A percentile compares a stretch with the other conserved stretches of the same genome.
phyloP scores from a whole-genome alignment of 371 early-diverging fungal genomes.

The Massospora cicadina region DNA sequence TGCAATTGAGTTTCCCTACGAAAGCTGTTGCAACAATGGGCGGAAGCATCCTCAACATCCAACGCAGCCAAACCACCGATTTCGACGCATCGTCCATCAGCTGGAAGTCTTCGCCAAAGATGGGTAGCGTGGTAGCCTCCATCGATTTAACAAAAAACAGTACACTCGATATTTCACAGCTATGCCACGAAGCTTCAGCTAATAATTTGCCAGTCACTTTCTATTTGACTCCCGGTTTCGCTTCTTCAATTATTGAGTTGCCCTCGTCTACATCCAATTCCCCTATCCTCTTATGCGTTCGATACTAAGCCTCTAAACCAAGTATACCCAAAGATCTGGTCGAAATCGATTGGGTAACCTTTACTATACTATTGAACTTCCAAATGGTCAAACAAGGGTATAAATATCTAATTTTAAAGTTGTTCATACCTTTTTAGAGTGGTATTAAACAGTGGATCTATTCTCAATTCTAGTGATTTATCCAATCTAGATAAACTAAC shows the following conservation, averaged over 20 bases:
- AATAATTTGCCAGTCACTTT: background rate
- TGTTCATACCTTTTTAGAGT: too few relatives aligned
- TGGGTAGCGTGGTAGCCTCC: background rate
- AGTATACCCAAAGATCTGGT: too few relatives aligned
- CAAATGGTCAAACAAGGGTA: too few relatives aligned
- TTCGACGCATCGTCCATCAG: background rate
- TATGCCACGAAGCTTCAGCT: background rate
- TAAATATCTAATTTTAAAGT: too few relatives aligned
- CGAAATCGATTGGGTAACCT: too few relatives aligned
- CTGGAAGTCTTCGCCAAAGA: background rate
- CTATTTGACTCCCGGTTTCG: background rate
- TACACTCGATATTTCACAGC: background rate
- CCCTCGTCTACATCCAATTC: background rate
- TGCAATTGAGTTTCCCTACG: background rate
- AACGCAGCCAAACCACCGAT: background rate
- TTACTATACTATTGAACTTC: too few relatives aligned
- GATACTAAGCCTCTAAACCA: too few relatives aligned
- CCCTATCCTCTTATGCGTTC: too few relatives aligned
- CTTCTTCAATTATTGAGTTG: background rate
- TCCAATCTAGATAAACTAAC: too few relatives aligned
- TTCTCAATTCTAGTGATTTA: too few relatives aligned
- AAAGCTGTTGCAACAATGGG: background rate
- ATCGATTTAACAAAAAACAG: background rate
- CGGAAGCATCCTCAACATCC: background rate
- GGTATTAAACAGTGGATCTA: too few relatives aligned